Percentiles rank a stretch among this genome's conserved stretches.
Conservation (phyloP, 768 basidiomycete genomes). For the Lactarius psammicola region DNA sequence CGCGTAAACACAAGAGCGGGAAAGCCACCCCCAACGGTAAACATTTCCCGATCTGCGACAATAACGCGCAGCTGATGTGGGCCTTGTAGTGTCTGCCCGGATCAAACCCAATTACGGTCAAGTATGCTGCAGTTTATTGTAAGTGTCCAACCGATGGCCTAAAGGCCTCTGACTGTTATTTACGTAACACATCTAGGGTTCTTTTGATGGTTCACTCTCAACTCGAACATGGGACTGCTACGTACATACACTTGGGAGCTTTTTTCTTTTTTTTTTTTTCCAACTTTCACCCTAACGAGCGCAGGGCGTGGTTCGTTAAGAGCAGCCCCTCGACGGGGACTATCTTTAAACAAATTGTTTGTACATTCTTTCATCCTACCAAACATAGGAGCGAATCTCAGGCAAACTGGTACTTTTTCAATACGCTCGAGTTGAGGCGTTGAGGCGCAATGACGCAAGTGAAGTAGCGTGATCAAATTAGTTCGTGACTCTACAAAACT, state of each 20-base stretch:
- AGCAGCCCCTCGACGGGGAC: neutral
- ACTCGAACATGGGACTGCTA: neutral
- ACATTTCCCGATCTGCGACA: neutral
- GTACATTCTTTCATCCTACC: neutral
- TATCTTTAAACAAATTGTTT: neutral
- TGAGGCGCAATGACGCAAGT: neutral
- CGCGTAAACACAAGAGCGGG: slow-evolving; percentile 20
- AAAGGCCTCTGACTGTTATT: neutral
- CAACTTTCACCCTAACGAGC: neutral
- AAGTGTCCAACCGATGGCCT: neutral
- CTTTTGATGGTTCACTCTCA: neutral
- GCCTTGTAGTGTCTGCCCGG: slow-evolving; percentile 19
- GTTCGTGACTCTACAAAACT: neutral
- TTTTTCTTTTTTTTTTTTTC: too few relatives aligned
- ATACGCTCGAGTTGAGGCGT: neutral
- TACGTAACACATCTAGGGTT: slow-evolving; percentile 3
- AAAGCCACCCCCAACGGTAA: slow-evolving; percentile 21
- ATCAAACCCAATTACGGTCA: slow-evolving; percentile 8
- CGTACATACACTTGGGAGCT: too few relatives aligned
- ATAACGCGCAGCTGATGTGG: neutral
- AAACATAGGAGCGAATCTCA: neutral
- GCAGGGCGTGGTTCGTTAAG: neutral
- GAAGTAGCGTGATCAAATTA: neutral
- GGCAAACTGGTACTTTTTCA: neutral
- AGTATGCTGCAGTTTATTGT: slow-evolving; percentile 27